These are phyloP conservation scores for Paecilomyces dactylethromorphus DNA, from an alignment of 2,329 filamentous ascomycete genomes.

Conservation along the genomic window DNA sequence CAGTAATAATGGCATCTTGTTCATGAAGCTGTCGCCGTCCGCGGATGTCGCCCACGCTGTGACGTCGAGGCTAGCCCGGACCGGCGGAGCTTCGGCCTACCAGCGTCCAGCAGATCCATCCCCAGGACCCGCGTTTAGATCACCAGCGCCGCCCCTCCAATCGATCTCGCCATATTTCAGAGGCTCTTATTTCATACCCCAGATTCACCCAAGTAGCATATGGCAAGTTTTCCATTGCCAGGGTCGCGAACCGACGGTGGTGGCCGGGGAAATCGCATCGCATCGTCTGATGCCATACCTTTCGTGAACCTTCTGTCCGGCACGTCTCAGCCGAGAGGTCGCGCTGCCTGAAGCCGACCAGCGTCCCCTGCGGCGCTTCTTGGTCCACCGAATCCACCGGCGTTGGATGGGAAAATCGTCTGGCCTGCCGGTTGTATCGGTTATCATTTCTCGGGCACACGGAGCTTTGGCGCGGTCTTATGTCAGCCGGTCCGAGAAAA, in stretches of 20 bases:
- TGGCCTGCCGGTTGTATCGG: constrained; percentile 24
- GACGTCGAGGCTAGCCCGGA: neutral
- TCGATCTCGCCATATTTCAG: neutral
- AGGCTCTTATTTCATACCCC: neutral
- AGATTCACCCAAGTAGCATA: neutral
- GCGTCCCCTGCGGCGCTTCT: neutral
- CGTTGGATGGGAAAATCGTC: constrained; percentile 15
- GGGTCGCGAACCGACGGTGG: too few species aligned
- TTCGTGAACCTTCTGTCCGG: neutral
- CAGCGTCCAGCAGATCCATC: neutral
- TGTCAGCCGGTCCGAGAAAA: neutral
- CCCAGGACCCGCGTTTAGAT: neutral
- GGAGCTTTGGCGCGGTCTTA: constrained; percentile 15
- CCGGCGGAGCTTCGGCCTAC: neutral
- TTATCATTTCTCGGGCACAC: constrained; percentile 22
- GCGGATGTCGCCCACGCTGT: neutral
- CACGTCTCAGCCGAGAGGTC: neutral
- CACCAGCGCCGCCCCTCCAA: neutral
- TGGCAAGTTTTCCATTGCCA: neutral
- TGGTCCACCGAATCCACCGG: neutral
- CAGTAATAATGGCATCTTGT: too few species aligned
- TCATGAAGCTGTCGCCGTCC: neutral
- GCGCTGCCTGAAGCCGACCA: neutral
- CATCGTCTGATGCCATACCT: too few species aligned
- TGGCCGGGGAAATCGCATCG: too few species aligned